Conservation (phyloP, 1,284 basidiomycete species). For the Malassezia nana region DNA sequence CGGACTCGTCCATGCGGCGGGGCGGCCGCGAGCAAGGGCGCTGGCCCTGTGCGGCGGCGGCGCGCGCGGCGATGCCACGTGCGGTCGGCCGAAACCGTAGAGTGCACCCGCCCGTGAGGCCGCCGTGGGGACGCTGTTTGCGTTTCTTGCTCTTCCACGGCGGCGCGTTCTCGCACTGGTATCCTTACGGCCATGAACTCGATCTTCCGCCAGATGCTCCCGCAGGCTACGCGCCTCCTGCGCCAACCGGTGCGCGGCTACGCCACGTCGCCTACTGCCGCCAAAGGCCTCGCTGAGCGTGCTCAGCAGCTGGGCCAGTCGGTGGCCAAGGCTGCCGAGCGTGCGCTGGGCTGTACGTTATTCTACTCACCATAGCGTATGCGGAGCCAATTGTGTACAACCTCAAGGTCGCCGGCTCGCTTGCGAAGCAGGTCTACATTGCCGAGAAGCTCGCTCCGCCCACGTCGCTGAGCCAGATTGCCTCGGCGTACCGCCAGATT, state of each 20-base stretch:
- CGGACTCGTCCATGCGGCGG: neutral
- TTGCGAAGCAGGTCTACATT: conserved; percentile 81
- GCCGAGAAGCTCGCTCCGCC: conserved; percentile 79
- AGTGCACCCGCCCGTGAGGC: neutral
- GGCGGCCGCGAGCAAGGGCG: neutral
- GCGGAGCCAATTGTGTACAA: conserved; percentile 37
- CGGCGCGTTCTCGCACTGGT: neutral
- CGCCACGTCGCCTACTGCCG: conserved; percentile 1
- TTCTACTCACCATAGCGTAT: conserved; percentile 15
- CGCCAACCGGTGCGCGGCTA: conserved; percentile 4
- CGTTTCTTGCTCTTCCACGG: neutral
- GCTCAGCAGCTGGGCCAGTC: conserved; percentile 8
- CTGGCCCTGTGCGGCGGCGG: neutral
- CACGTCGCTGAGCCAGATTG: conserved; percentile 57
- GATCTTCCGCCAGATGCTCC: conserved; percentile 14
- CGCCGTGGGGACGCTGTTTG: neutral
- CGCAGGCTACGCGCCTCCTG: conserved; percentile 9
- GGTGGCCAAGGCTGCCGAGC: conserved; percentile 10
- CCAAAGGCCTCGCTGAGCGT: conserved; percentile 7
- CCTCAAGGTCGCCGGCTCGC: conserved; percentile 63
- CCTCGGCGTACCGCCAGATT: conserved; percentile 63
- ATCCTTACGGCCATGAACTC: neutral
- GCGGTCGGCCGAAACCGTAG: neutral
- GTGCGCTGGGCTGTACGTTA: conserved; percentile 8
- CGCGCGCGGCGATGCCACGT: neutral